These are phyloP conservation scores for Pseudomonodictys pantanalensis DNA, from an alignment of 495 filamentous ascomycete genomes.

Conservation along the genomic window DNA sequence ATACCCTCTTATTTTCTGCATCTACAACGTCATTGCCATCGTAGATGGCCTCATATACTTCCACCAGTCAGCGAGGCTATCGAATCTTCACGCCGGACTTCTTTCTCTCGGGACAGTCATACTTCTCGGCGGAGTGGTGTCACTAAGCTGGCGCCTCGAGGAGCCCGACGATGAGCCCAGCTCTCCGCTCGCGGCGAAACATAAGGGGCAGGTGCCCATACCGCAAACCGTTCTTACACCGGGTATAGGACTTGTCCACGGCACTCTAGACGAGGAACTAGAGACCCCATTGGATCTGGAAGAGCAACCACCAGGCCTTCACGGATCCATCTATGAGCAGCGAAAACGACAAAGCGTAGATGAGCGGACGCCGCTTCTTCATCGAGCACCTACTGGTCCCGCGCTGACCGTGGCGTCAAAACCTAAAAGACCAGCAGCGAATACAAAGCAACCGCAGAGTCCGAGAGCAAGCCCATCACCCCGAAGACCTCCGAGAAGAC, in stretches of 20 bases:
- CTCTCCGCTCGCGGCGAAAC: constrained; percentile 10
- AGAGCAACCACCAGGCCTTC: constrained; percentile 28
- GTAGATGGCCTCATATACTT: constrained; percentile 98
- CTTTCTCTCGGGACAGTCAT: constrained; percentile 86
- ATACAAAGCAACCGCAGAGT: constrained; percentile 8
- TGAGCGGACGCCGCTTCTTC: constrained; percentile 30
- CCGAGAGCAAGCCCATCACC: constrained; percentile 17
- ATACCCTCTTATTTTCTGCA: constrained; percentile 97
- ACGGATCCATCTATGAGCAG: constrained; percentile 16
- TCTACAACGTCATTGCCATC: constrained; percentile 99
- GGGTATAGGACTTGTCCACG: constrained; percentile 65
- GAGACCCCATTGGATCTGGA: constrained; percentile 55
- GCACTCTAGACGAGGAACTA: constrained; percentile 27
- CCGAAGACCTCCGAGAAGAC: constrained; percentile 21
- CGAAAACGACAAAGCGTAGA: constrained; percentile 18
- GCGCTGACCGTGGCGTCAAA: neutral
- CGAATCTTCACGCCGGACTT: constrained; percentile 70
- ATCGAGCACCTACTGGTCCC: constrained; percentile 21
- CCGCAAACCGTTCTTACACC: constrained; percentile 63
- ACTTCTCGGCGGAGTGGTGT: constrained; percentile 81
- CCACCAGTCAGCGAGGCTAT: constrained; percentile 75
- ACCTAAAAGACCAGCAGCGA: constrained; percentile 25
- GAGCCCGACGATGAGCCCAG: constrained; percentile 53
- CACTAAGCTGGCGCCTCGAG: constrained; percentile 89
- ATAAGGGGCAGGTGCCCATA: constrained; percentile 47